phyloP scores from a whole-genome alignment of 2,329 filamentous ascomycete species.

The Gremmenia infestans region DNA sequence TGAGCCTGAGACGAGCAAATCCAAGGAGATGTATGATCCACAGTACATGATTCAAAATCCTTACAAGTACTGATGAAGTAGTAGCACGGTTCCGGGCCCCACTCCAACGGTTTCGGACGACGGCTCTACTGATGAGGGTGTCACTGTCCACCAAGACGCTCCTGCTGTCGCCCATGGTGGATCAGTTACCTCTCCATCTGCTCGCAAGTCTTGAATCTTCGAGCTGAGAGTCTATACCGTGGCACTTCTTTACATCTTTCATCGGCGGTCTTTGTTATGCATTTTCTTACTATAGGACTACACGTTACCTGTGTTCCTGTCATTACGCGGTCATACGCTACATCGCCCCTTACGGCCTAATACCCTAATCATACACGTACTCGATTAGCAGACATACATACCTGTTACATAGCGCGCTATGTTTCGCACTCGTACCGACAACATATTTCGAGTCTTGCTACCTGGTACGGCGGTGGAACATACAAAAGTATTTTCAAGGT shows the following conservation, averaged over 20 bases:
- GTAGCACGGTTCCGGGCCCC: slow-evolving; percentile 11
- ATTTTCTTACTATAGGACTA: slow-evolving; percentile 12
- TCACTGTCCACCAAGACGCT: slow-evolving; percentile 29
- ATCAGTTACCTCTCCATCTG: slow-evolving; percentile 24
- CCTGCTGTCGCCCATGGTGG: slow-evolving; percentile 26
- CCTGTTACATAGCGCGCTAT: slow-evolving; percentile 26
- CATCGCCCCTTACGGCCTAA: slow-evolving; percentile 22
- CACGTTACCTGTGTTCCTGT: slow-evolving; percentile 12
- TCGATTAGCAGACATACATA: slow-evolving; percentile 25
- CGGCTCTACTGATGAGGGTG: slow-evolving; percentile 30
- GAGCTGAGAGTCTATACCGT: background rate
- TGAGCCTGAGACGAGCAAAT: slow-evolving; percentile 24
- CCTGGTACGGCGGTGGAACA: slow-evolving; percentile 20
- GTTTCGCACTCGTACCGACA: slow-evolving; percentile 23
- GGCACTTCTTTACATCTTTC: background rate
- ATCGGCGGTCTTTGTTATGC: slow-evolving; percentile 4
- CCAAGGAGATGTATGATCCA: slow-evolving; percentile 25
- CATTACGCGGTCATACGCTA: slow-evolving; percentile 14
- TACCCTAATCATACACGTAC: slow-evolving; percentile 23
- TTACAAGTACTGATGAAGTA: slow-evolving; percentile 6
- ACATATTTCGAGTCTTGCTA: slow-evolving; percentile 29
- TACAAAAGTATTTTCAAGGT: slow-evolving; percentile 25
- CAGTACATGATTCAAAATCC: background rate
- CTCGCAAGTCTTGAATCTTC: slow-evolving; percentile 25
- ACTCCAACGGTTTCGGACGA: slow-evolving; percentile 32